Conservation (phyloP, 352 stramenopile genomes). For the Phytophthora melonis region DNA sequence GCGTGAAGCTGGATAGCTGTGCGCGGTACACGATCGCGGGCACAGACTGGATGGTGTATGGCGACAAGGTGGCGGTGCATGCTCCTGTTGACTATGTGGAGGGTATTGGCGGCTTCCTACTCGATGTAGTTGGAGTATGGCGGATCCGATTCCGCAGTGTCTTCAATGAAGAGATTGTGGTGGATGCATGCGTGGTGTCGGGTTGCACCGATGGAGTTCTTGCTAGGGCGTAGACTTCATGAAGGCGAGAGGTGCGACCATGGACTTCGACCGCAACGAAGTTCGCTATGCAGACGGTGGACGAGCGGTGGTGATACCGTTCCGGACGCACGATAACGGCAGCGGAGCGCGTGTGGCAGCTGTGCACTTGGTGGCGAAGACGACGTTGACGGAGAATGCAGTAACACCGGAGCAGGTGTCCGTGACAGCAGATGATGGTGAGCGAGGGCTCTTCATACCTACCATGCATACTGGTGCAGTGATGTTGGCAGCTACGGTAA, state of each 20-base stretch:
- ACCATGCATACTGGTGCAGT: not conserved
- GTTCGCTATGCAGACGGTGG: not conserved
- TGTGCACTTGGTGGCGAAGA: not conserved
- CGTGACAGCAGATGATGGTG: not conserved
- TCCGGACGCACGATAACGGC: not conserved
- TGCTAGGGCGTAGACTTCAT: not conserved
- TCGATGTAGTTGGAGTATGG: not conserved
- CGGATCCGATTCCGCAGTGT: not conserved
- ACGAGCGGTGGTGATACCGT: not conserved
- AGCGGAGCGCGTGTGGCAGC: not conserved
- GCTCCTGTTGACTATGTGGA: not conserved
- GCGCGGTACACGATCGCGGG: not conserved
- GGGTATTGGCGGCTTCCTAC: not conserved
- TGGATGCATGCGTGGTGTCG: not conserved
- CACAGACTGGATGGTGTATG: not conserved
- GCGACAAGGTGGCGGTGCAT: not conserved
- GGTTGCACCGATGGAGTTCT: not conserved
- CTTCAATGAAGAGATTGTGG: not conserved
- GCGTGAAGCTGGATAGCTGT: not conserved
- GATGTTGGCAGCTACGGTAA: not conserved
- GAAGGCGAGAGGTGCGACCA: not conserved
- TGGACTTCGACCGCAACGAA: not conserved
- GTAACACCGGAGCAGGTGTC: not conserved
- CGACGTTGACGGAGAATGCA: not conserved
- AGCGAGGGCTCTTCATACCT: not conserved